Conservation (phyloP, 257 asterid species). For the Ocimum tenuiflorum region DNA sequence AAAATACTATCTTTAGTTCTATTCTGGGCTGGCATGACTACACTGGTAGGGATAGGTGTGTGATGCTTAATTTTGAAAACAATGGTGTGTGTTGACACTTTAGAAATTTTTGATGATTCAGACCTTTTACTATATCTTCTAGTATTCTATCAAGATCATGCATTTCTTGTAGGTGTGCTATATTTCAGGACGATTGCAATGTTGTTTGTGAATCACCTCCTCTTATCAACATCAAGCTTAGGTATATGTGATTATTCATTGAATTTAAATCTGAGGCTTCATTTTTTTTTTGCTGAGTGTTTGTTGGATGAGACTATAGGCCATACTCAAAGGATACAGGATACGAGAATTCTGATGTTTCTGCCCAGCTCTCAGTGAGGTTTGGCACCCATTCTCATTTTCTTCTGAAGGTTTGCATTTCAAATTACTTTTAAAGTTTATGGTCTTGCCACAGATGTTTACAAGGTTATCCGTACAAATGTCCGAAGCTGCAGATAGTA, state of each 20-base stretch:
- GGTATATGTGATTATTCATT: constrained; percentile 37
- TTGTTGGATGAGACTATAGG: constrained; percentile 43
- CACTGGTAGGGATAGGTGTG: background rate
- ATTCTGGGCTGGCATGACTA: no score
- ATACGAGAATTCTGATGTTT: constrained; percentile 71
- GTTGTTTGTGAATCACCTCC: constrained; percentile 62
- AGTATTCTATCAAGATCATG: constrained; percentile 13
- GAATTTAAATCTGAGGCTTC: background rate
- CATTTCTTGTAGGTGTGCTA: constrained; percentile 63
- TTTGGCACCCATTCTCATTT: constrained; percentile 25
- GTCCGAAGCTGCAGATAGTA: constrained; percentile 74
- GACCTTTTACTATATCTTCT: constrained; percentile 9
- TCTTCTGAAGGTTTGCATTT: constrained; percentile 4
- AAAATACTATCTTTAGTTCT: no score
- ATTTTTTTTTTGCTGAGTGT: constrained; percentile 19
- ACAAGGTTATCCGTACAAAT: constrained; percentile 88
- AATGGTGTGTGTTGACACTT: background rate
- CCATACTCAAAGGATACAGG: constrained; percentile 97
- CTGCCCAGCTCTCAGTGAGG: constrained; percentile 87
- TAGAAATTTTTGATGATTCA: constrained; percentile 10
- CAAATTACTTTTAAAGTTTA: constrained; percentile 5
- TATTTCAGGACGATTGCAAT: constrained; percentile 87
- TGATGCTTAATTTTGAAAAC: background rate
- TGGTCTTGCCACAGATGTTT: constrained; percentile 46
- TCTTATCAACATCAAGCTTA: constrained; percentile 65